Percentiles rank a stretch among this genome's conserved stretches.
These are phyloP conservation scores for Halteria grandinella DNA, from an alignment of 73 alveolate genomes.

Conservation along the genomic window DNA sequence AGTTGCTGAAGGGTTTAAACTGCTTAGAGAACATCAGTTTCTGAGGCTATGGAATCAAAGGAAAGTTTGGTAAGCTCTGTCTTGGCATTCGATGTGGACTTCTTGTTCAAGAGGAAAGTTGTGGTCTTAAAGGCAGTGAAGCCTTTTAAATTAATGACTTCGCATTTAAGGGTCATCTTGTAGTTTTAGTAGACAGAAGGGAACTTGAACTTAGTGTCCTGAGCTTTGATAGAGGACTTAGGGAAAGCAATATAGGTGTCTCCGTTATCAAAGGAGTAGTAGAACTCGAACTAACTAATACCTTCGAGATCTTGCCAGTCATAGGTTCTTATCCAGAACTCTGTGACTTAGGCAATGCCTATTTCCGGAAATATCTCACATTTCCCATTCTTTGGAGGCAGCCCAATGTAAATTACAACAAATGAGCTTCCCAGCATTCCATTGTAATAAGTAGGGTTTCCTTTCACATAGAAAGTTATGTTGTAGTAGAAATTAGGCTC, in stretches of 20 bases:
- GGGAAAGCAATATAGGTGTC: not conserved
- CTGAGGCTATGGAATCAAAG: not conserved
- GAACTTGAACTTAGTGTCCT: not conserved
- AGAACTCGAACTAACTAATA: not conserved
- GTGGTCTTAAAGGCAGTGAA: not conserved
- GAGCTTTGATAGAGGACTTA: not conserved
- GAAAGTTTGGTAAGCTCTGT: not conserved
- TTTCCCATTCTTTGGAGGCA: conserved; percentile 15
- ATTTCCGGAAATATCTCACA: conserved; percentile 2
- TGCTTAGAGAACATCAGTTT: not conserved
- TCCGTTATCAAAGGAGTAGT: conserved; percentile 34
- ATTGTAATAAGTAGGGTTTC: not conserved
- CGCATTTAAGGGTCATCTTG: conserved; percentile 14
- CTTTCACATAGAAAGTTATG: conserved; percentile 5
- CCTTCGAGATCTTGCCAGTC: conserved; percentile 6
- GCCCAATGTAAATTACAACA: not conserved
- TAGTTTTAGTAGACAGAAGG: not conserved
- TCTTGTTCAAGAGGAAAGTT: conserved; percentile 4
- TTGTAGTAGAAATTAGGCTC: conserved; percentile 10
- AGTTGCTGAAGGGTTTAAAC: not conserved
- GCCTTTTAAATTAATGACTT: conserved; percentile 21
- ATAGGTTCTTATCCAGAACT: not conserved
- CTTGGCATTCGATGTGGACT: conserved; percentile 10
- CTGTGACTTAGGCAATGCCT: conserved; percentile 25
- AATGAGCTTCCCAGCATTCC: not conserved